Base-by-base conservation (phyloP, 208 protist species). In the Trypanosoma lewisi region DNA sequence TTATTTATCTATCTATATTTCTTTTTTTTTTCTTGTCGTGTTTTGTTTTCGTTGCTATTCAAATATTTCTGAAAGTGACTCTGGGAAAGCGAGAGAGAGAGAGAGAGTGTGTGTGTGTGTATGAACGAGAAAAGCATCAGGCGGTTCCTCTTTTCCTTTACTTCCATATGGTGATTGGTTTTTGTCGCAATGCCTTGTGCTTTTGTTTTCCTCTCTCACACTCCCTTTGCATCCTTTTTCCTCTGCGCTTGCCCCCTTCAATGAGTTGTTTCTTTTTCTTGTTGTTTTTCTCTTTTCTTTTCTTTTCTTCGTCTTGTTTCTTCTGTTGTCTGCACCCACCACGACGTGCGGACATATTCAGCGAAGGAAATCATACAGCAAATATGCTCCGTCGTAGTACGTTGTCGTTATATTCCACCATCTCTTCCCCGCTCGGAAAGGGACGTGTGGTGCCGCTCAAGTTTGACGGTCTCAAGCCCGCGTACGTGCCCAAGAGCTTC, bases 401-500 rank as follows among this genome's bases (percentile, higher is more conserved):
- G 12, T 60, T 76, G 21, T 65, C 61, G 5, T 62, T 87, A 17
- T 87, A 89, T 66, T 73, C 82, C 62, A 77, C 74, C 71, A 49
- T 93, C 53, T 44, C 73, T n/a, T 58, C 73, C 4, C 79, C 87
- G 6, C 73, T 93, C 33, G 87, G 87, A 34, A 89, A 93, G 69
- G 87, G 87, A 21, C 80, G 77, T 58, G 87, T 93, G 19, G 79
- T 93, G 2, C 87, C 87, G 28, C 70, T 93, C 50, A 89, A 85
- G 67, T 93, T 90, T 47, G 77, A 88, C 75, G 75, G 81, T 42
- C 63, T 89, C 39, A 89, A 86, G 70, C 87, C 87, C 19, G 83
- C 78, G 11, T 93, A 93, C 73, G 73, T 87, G 36, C 87, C 87
- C 30, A 85, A 80, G 63, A 83, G 81, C 31, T 93, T 89, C 73